Conservation (phyloP, 768 basidiomycete species). For the Hirschioporus abietinus region DNA sequence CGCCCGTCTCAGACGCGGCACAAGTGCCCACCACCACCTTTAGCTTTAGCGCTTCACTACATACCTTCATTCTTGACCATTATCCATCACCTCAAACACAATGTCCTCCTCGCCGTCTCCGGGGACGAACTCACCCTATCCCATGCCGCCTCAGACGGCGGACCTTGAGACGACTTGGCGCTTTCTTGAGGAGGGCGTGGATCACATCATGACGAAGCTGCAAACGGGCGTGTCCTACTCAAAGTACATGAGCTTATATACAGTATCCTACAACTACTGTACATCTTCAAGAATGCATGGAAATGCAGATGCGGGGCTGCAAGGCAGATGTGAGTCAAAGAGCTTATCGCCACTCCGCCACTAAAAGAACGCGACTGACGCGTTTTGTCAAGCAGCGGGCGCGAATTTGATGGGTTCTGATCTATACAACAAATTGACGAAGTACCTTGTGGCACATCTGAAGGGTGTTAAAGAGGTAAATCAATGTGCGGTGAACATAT, state of each 20-base stretch:
- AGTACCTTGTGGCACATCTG: constrained; percentile 84
- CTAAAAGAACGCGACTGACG: constrained; percentile 18
- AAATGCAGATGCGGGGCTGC: constrained; percentile 25
- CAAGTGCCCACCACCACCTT: constrained; percentile 8
- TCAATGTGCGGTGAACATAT: constrained; percentile 1
- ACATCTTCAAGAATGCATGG: constrained; percentile 58
- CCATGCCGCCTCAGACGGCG: constrained; percentile 62
- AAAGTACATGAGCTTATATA: constrained; percentile 85
- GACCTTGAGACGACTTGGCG: constrained; percentile 85
- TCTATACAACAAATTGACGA: constrained; percentile 90
- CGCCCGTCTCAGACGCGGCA: background rate
- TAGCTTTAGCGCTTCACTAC: background rate
- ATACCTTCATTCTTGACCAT: constrained; percentile 8
- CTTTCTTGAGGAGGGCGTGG: constrained; percentile 79
- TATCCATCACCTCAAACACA: constrained; percentile 12
- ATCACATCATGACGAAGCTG: constrained; percentile 89
- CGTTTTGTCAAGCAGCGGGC: constrained; percentile 61
- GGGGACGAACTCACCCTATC: constrained; percentile 27
- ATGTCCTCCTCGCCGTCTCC: constrained; percentile 8
- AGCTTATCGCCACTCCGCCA: constrained; percentile 4
- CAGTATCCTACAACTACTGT: constrained; percentile 97
- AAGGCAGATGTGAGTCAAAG: constrained; percentile 12
- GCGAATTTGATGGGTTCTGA: constrained; percentile 97
- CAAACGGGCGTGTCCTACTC: constrained; percentile 87
- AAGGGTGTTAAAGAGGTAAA: constrained; percentile 57